These are phyloP conservation scores for Andrographis paniculata DNA, from an alignment of 305 asterid genomes.

Conservation along the genomic window DNA sequence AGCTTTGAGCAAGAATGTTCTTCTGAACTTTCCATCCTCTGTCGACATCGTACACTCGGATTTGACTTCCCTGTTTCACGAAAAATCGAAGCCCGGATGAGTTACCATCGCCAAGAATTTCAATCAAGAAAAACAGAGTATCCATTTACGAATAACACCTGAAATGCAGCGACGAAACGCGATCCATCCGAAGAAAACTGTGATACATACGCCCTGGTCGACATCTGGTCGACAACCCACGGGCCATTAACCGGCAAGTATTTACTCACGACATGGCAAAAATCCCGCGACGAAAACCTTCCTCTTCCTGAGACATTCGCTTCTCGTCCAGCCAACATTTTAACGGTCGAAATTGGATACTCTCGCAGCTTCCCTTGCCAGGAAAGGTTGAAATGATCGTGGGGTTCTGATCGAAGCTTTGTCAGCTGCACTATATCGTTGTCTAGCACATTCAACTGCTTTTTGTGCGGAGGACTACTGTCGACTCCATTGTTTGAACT, in stretches of 20 bases:
- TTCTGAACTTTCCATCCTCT: slow-evolving; percentile 78
- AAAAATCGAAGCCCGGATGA: slow-evolving; percentile 8
- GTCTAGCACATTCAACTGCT: slow-evolving; percentile 24
- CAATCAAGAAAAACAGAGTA: slow-evolving; percentile 7
- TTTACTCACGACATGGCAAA: slow-evolving; percentile 58
- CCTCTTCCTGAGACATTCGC: slow-evolving; percentile 59
- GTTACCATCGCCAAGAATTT: neutral
- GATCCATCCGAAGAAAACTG: slow-evolving; percentile 84
- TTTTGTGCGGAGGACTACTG: slow-evolving; percentile 14
- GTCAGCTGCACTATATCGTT: slow-evolving; percentile 70
- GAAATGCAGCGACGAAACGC: slow-evolving; percentile 79
- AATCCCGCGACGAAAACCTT: slow-evolving; percentile 58
- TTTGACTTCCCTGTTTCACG: slow-evolving; percentile 69
- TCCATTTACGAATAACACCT: slow-evolving; percentile 33
- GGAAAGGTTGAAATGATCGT: slow-evolving; percentile 37
- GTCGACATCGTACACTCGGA: slow-evolving; percentile 71
- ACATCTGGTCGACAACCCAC: slow-evolving; percentile 73
- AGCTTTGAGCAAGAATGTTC: slow-evolving; percentile 62
- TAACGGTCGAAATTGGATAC: slow-evolving; percentile 44
- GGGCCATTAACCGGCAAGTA: slow-evolving; percentile 72
- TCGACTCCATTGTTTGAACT: slow-evolving; percentile 26
- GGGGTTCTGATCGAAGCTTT: slow-evolving; percentile 56
- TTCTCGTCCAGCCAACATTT: slow-evolving; percentile 81
- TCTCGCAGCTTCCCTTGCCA: slow-evolving; percentile 47
- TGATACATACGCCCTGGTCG: slow-evolving; percentile 72